Conservation (phyloP, 768 basidiomycete species). For the Pisolithus marmoratus region DNA sequence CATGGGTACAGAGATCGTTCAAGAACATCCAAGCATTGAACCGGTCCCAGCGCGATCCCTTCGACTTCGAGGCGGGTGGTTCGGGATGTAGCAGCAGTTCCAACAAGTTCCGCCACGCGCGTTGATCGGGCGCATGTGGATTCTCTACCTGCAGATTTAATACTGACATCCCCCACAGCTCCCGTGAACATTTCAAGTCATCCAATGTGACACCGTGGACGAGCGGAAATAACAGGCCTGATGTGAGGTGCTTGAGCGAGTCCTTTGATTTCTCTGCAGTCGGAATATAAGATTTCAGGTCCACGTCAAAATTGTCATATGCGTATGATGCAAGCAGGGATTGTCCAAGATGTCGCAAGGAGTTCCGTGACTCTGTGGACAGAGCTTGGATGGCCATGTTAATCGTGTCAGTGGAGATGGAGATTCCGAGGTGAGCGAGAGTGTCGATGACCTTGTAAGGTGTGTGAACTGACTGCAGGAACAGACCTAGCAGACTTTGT, state of each 20-base stretch:
- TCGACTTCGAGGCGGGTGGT: too few species aligned
- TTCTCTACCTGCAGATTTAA: conserved; percentile 12
- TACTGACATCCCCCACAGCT: conserved; percentile 28
- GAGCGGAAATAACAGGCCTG: conserved; percentile 16
- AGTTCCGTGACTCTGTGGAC: conserved; percentile 14
- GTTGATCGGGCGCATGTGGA: too few species aligned
- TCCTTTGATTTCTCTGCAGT: conserved; percentile 24
- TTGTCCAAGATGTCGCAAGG: conserved; percentile 16
- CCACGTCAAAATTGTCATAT: conserved; percentile 41
- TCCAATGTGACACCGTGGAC: conserved; percentile 13
- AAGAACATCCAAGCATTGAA: too few species aligned
- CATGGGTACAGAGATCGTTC: too few species aligned
- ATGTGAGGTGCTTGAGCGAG: conserved; percentile 21
- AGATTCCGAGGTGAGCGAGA: conserved; percentile 26
- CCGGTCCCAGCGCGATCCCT: too few species aligned
- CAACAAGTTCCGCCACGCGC: too few species aligned
- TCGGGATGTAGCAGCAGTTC: too few species aligned
- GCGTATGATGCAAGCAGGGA: conserved; percentile 24
- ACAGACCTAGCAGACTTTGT: conserved; percentile 5
- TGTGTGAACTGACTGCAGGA: conserved; percentile 20
- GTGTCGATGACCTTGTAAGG: conserved; percentile 24
- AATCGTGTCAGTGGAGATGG: conserved; percentile 22
- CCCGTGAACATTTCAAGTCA: conserved; percentile 27
- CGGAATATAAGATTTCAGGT: conserved; percentile 26
- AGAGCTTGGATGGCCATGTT: conserved; percentile 18